A percentile compares a stretch with the other conserved stretches of the same genome.
Evolutionary conservation across 164 flowering plant species (phyloP).

Genomic region (Santalum album): DNA sequence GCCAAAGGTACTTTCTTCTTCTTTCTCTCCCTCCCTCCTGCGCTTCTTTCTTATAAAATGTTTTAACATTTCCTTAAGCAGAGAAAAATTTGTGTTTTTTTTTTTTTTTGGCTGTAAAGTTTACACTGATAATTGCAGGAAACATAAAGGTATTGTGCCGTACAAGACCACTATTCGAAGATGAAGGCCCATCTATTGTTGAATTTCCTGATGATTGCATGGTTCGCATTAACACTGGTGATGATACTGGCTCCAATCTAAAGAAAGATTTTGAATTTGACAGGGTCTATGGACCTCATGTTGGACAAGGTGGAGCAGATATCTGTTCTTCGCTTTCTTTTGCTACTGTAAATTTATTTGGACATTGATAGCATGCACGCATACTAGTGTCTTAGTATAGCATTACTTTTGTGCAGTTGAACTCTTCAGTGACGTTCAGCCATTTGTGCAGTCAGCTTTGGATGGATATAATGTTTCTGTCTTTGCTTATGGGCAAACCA

Average conservation of each 20-base stretch:
- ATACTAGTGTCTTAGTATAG: not conserved
- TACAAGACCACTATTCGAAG: conserved; percentile 86
- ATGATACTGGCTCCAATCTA: conserved; percentile 54
- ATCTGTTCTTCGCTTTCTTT: not conserved
- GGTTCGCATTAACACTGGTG: conserved; percentile 66
- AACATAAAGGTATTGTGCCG: conserved; percentile 84
- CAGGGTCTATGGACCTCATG: conserved; percentile 97
- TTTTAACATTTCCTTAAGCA: no score
- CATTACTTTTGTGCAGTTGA: conserved; percentile 56
- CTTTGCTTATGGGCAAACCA: conserved; percentile 89
- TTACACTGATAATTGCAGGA: conserved; percentile 47
- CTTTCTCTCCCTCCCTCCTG: not conserved
- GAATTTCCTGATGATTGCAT: conserved; percentile 94
- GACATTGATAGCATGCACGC: no score
- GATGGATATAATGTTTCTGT: conserved; percentile 93
- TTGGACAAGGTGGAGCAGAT: conserved; percentile 77
- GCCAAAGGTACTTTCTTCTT: conserved; percentile 59
- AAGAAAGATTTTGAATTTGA: conserved; percentile 96
- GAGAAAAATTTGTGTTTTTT: not conserved
- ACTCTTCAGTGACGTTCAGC: conserved; percentile 84
- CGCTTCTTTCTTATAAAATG: no score
- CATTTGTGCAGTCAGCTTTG: conserved; percentile 94
- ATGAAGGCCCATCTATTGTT: conserved; percentile 76
- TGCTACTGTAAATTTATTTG: no score
- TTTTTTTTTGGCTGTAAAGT: conserved; percentile 9